phyloP scores from a whole-genome alignment of 2,329 filamentous ascomycete genomes.

The Orbilia javanica region DNA sequence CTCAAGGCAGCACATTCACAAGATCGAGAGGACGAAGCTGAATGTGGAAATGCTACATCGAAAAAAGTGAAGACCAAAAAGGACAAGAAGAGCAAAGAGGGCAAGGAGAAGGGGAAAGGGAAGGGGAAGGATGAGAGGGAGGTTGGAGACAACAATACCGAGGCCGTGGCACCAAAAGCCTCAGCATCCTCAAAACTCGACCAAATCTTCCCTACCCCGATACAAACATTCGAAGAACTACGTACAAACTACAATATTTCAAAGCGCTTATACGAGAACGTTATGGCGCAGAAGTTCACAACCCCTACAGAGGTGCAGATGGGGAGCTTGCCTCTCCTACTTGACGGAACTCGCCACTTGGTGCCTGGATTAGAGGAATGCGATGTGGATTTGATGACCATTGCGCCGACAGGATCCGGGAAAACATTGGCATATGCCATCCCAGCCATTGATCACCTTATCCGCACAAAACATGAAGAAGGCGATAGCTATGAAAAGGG shows the following conservation, averaged over 20 bases:
- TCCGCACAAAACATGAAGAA: conserved; percentile 71
- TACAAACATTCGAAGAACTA: conserved; percentile 81
- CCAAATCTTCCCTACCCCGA: conserved; percentile 81
- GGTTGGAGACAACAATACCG: conserved; percentile 68
- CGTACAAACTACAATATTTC: conserved; percentile 78
- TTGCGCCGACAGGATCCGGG: conserved; percentile 94
- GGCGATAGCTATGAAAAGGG: conserved; percentile 67
- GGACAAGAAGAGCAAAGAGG: conserved; percentile 72
- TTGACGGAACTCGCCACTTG: conserved; percentile 71
- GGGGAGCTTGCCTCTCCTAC: conserved; percentile 81
- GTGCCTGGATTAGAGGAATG: conserved; percentile 63
- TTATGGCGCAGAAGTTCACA: conserved; percentile 84
- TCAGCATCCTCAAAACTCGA: conserved; percentile 68
- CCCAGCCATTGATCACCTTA: conserved; percentile 77
- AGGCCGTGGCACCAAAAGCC: conserved; percentile 66
- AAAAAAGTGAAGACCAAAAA: conserved; percentile 65
- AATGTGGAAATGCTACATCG: conserved; percentile 63
- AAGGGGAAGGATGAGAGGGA: conserved; percentile 62
- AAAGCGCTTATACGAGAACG: conserved; percentile 79
- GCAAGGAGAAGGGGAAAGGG: conserved; percentile 65
- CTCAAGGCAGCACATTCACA: conserved; percentile 62
- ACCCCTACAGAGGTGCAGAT: conserved; percentile 95
- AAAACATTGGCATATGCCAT: conserved; percentile 96
- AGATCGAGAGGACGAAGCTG: conserved; percentile 30
- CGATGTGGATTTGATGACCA: conserved; percentile 80